These are phyloP conservation scores for Boletus edulis DNA, from an alignment of 768 basidiomycete species.

Conservation along the genomic window DNA sequence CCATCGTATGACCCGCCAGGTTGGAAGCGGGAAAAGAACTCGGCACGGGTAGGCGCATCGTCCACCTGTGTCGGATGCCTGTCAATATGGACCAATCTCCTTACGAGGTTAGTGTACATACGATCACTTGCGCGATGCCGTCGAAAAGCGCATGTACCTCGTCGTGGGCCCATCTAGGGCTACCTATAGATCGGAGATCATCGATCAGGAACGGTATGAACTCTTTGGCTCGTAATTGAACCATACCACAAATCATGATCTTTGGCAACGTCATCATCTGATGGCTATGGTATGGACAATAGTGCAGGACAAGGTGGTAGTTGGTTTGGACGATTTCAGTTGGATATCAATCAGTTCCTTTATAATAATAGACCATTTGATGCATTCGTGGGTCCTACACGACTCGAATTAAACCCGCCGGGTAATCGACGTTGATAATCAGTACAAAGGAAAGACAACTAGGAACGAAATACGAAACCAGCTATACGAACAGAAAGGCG, in stretches of 20 bases:
- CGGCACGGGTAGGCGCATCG: constrained; percentile 40
- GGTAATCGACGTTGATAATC: background rate
- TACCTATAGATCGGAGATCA: constrained; percentile 37
- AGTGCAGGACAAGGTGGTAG: no score
- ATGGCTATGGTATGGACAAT: background rate
- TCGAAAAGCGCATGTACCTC: constrained; percentile 63
- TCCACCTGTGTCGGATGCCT: constrained; percentile 26
- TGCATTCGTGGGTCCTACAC: background rate
- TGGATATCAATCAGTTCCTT: background rate
- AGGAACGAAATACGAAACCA: background rate
- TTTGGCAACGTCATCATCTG: constrained; percentile 17
- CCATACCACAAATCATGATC: constrained; percentile 31
- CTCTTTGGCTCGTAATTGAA: no score
- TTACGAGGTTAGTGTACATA: constrained; percentile 34
- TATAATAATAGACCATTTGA: background rate
- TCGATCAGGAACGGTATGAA: background rate
- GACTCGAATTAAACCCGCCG: background rate
- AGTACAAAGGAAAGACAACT: background rate
- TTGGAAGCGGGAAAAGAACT: constrained; percentile 44
- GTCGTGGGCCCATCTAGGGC: constrained; percentile 74
- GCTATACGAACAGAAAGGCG: background rate
- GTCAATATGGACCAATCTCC: background rate
- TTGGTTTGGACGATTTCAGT: background rate
- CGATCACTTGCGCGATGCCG: constrained; percentile 70
- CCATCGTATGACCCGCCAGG: constrained; percentile 47